Evolutionary conservation across 139 green algal genomes (phyloP).

Genomic region (Volvox africanus): DNA sequence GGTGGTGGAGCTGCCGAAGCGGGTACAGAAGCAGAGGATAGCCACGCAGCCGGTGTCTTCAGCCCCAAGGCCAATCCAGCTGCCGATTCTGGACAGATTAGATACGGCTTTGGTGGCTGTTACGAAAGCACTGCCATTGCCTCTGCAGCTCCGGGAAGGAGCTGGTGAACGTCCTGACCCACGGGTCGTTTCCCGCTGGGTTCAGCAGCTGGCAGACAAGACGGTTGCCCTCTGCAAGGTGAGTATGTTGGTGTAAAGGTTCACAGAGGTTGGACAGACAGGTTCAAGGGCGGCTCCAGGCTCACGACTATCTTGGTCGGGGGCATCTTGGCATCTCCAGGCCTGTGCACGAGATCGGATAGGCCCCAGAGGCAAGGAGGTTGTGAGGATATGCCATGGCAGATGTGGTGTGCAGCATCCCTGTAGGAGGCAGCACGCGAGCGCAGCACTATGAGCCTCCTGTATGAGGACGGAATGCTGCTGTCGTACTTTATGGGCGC

Average conservation of each 20-base stretch:
- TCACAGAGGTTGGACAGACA: neutral
- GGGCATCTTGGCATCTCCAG: too few relatives aligned
- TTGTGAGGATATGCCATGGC: too few relatives aligned
- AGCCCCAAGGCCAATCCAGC: neutral
- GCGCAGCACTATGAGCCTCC: too few relatives aligned
- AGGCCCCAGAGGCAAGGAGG: too few relatives aligned
- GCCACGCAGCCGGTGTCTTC: neutral
- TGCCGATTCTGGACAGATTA: neutral
- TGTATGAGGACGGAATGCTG: too few relatives aligned
- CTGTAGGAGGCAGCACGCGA: too few relatives aligned
- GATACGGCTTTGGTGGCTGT: too few relatives aligned
- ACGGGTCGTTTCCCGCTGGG: neutral
- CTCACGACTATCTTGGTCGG: neutral
- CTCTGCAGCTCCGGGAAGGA: neutral
- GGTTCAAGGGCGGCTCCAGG: neutral
- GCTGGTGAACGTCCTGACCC: neutral
- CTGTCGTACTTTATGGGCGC: too few relatives aligned
- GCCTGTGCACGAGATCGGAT: too few relatives aligned
- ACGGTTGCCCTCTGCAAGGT: neutral
- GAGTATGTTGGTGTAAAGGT: neutral
- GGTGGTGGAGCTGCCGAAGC: neutral
- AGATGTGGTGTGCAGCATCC: too few relatives aligned
- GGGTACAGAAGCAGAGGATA: neutral
- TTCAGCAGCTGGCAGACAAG: neutral
- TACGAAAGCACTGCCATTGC: neutral